Evolutionary conservation across 225 moss, liverwort and hornwort species (phyloP), one percentile per base, ranked within the genome.

Genomic region (Neckera pumila): DNA sequence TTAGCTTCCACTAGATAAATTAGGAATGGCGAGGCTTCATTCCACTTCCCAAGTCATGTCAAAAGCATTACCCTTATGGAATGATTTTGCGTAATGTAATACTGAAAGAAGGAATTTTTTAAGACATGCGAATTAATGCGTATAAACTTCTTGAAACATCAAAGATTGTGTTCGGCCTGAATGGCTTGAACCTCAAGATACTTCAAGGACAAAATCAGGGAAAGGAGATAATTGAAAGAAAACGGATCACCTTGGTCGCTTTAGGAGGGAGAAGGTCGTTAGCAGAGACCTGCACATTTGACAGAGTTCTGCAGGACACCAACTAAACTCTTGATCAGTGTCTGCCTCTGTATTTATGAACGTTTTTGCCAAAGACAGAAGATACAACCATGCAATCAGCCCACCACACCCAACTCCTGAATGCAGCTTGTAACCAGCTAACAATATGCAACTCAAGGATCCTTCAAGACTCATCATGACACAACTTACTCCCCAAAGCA

Each of bases 201-300:
- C 34, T 59, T 80, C 26, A 76, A n/a, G 36, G 40, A 64, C 22
- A 28, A 36, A 49, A 76, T 61, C 58, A 64, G 64, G 12, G 40
- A 82, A 58, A 71, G 34, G 65, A 87, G 69, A 64, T 53, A 18
- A 23, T 30, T n/a, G 18, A 22, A 75, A 30, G 72, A 38, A 58
- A 71, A 57, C 34, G 64, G 49, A 67, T 84, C 81, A 92, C 92
- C 92, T 90, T 88, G 45, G 70, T 62, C 42, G 36, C 84, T 51
- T 51, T 87, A 14, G 87, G 90, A 89, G 97, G 95, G 49, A 97
- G 94, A 88, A 97, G 96, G 67, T 92, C 89, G 81, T 84, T 88
- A 74, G 97, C 95, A 91, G 94, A 93, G 83, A 97, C 79, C 76
- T 89, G 80, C 80, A 96, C 87, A 71, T 79, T 86, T 78, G 91